Evolutionary conservation across 192 early-diverging fungal genomes (phyloP).

Genomic region (Coemansia sp.): DNA sequence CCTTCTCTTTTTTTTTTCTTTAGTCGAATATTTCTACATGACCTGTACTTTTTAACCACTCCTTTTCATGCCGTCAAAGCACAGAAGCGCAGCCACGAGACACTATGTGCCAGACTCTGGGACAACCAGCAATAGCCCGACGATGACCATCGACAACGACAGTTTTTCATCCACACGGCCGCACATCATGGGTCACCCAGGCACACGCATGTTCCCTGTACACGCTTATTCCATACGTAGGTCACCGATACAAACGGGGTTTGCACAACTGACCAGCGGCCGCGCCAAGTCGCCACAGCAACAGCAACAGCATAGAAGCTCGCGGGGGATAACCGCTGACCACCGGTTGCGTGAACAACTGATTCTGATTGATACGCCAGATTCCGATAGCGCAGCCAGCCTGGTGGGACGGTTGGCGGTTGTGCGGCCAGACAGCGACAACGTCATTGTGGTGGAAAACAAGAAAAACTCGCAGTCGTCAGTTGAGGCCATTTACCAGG

Average conservation of each 20-base stretch:
- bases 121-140: constrained; percentile 15
- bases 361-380: constrained; percentile 23
- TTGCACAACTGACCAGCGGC: constrained; percentile 10
- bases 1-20: background rate
- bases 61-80: too few species aligned
- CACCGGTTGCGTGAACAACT: constrained; percentile 30
- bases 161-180: constrained; percentile 35
- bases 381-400: constrained; percentile 12
- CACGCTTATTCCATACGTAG: background rate
- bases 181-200: constrained; percentile 41
- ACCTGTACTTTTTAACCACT: too few species aligned
- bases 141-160: constrained; percentile 35
- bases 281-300: constrained; percentile 10
- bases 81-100: too few species aligned
- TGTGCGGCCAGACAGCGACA: constrained; percentile 14
- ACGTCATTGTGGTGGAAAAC: constrained; percentile 29
- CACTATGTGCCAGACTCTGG: too few species aligned
- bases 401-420: constrained; percentile 31
- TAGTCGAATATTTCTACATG: background rate
- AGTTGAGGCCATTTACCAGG: constrained; percentile 36
- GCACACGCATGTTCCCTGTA: constrained; percentile 13
- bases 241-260: background rate
- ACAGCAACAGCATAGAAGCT: background rate
- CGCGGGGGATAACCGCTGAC: constrained; percentile 17
- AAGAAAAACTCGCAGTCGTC: constrained; percentile 10